Conservation (phyloP, 2,329 filamentous ascomycete species). For the Botrytis byssoidea region DNA sequence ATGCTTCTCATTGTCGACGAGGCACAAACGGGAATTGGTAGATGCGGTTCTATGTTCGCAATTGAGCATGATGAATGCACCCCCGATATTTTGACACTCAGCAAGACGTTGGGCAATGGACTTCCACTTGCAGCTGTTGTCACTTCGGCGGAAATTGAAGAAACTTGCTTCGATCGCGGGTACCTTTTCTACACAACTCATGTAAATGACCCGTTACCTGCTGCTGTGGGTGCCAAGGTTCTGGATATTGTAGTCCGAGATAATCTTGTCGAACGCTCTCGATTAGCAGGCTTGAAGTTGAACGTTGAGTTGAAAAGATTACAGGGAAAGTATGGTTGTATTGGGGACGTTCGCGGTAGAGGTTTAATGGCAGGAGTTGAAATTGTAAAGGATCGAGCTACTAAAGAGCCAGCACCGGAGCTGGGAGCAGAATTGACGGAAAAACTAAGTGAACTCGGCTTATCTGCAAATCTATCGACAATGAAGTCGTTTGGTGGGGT, state of each 20-base stretch:
- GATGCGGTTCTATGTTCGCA: conserved; percentile 58
- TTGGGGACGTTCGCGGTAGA: conserved; percentile 59
- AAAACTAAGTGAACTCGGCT: conserved; percentile 50
- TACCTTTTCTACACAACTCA: conserved; percentile 62
- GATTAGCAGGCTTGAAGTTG: conserved; percentile 49
- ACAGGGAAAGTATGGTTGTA: conserved; percentile 55
- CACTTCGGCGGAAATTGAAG: conserved; percentile 53
- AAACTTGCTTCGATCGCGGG: conserved; percentile 47
- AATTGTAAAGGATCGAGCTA: conserved; percentile 52
- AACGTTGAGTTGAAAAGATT: conserved; percentile 47
- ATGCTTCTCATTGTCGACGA: conserved; percentile 61
- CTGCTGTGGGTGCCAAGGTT: conserved; percentile 60
- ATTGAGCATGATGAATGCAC: conserved; percentile 54
- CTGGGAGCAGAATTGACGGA: conserved; percentile 49
- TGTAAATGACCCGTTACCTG: conserved; percentile 60
- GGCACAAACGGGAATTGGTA: conserved; percentile 57
- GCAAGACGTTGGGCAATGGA: conserved; percentile 61
- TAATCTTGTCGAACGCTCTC: conserved; percentile 49
- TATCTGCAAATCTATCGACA: conserved; percentile 57
- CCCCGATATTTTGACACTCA: conserved; percentile 59
- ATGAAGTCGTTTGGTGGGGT: conserved; percentile 55
- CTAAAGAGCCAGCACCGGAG: conserved; percentile 47
- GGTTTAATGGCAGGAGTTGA: conserved; percentile 59
- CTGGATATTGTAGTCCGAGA: conserved; percentile 60
- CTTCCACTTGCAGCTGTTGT: conserved; percentile 58